Evolutionary conservation across 192 early-diverging fungal species (phyloP).

Genomic region (Entrophospora sp.): DNA sequence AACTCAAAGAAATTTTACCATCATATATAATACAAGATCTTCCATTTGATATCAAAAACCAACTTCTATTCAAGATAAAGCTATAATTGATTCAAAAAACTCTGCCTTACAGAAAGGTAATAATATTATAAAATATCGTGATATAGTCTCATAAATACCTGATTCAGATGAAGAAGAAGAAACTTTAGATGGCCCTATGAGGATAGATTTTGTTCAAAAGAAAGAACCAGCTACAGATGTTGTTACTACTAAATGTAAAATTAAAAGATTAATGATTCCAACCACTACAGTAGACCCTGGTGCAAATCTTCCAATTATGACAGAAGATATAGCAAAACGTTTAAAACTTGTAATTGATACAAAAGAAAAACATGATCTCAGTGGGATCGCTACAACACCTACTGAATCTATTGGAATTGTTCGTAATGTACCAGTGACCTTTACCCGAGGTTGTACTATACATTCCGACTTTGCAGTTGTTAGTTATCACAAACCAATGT

Average conservation of each 20-base stretch:
- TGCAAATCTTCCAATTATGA: neutral
- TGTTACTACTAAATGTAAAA: neutral
- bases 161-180: no score
- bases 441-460: neutral
- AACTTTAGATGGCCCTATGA: no score
- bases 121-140: no score
- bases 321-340: neutral
- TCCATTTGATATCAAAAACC: neutral
- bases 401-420: neutral
- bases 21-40: neutral
- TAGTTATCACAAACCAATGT: neutral
- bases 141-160: no score
- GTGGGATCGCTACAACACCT: neutral
- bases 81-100: no score
- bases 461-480: neutral
- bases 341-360: neutral
- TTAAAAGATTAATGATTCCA: neutral
- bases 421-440: neutral
- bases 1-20: neutral
- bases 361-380: neutral
- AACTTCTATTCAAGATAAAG: neutral
- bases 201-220: no score
- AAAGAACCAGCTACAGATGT: no score
- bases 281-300: neutral
- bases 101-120: no score